Conservation (phyloP, 495 filamentous ascomycete species). For the Talaromyces proteolyticus region DNA sequence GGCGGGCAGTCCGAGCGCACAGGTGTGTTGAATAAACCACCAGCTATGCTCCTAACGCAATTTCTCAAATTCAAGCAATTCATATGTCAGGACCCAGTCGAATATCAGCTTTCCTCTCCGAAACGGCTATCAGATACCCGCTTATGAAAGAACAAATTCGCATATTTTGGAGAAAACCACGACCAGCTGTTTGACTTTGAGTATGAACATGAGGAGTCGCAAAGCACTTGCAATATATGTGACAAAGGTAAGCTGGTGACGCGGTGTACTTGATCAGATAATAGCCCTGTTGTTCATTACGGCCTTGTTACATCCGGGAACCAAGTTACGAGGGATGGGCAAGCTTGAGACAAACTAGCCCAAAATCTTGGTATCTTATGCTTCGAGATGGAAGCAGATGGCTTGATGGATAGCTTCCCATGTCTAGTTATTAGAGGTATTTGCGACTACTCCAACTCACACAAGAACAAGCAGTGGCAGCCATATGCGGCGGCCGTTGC, state of each 20-base stretch:
- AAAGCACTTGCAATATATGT: conserved; percentile 3
- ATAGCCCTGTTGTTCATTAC: conserved; percentile 9
- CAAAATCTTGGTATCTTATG: conserved; percentile 21
- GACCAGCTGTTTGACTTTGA: conserved; percentile 23
- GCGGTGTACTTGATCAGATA: neutral
- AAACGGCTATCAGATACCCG: conserved; percentile 9
- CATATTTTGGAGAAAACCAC: conserved; percentile 9
- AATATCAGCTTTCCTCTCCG: conserved; percentile 13
- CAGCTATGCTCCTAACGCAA: conserved; percentile 15
- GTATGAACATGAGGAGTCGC: conserved; percentile 17
- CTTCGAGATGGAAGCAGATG: conserved; percentile 28
- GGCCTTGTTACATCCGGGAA: conserved; percentile 15
- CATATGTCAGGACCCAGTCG: conserved; percentile 7
- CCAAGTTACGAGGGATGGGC: conserved; percentile 10
- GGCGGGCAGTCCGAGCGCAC: conserved; percentile 16
- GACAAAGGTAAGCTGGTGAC: neutral
- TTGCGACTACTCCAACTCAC: conserved; percentile 25
- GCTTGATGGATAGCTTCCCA: conserved; percentile 21
- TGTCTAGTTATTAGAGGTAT: conserved; percentile 24
- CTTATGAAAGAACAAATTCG: conserved; percentile 17
- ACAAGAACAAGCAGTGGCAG: conserved; percentile 29
- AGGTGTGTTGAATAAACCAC: conserved; percentile 21
- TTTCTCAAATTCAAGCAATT: conserved; percentile 14
- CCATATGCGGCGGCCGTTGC: conserved; percentile 21
- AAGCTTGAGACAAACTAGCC: conserved; percentile 13